Evolutionary conservation across 2,329 filamentous ascomycete species (phyloP), one percentile per base, ranked within the genome.

Genomic region (Aspergillus nomiae): DNA sequence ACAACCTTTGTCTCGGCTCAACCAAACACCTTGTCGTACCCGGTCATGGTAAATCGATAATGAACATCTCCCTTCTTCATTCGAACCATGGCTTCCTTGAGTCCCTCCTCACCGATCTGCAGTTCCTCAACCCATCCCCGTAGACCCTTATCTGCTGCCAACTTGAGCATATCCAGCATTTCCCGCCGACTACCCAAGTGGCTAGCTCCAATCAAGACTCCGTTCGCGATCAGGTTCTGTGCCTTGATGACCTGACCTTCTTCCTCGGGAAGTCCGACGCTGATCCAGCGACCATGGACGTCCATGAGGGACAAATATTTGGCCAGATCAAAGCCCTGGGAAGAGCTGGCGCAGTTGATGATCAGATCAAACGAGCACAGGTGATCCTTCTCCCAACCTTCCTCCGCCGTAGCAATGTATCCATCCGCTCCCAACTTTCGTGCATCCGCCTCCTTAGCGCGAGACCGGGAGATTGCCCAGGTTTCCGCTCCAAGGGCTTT

Each of bases 221-320:
- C 92, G 78, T 94, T 96, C 67, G 78, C 78, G 63, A 92, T 84
- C 72, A 96, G 90, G 73, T 87, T 87, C 82, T 93, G 90, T 57
- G 90, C 89, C 79, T 87, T 88, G 68, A 95, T 84, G 60, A 83
- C 80, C 62, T 91, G 87, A 12, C 92, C 87, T 51, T 89, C 87
- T 65, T 92, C 90, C 74, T 93, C 91, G 3, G 92, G 92, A 73
- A 95, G 83, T 48, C 91, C 92, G 59, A 94, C 90, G 71, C 86
- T 91, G 76, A 94, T 87, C 87, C 91, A 95, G 74, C 85, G 86
- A 63, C 90, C 91, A 80, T 93, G 91, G 62, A 94, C 89, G 78
- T 94, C 92, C 75, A 96, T 85, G 71, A 93, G 86, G 65, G 86
- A 87, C 72, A 96, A 86, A 81, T 95, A 96, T 67, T 89, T 73